phyloP scores from a whole-genome alignment of 2,329 filamentous ascomycete species.

The Penicillium sp. region DNA sequence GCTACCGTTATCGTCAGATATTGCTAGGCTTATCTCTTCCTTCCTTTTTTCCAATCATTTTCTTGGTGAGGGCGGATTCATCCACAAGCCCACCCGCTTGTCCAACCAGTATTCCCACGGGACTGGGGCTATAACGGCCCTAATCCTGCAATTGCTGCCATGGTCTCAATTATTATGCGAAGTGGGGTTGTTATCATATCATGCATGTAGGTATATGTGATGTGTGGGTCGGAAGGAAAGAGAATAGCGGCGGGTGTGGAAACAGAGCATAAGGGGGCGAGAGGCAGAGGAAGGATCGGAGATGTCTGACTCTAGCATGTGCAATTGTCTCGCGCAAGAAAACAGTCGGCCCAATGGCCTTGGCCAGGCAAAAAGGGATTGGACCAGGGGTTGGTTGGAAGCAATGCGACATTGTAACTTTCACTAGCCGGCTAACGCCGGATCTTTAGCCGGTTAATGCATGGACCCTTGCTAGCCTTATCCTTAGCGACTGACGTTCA shows the following conservation, averaged over 20 bases:
- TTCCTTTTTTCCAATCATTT: constrained; percentile 7
- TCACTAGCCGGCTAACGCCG: constrained; percentile 28
- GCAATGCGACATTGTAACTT: constrained; percentile 32
- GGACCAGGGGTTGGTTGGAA: constrained; percentile 7
- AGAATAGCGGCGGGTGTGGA: constrained; percentile 10
- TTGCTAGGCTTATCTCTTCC: constrained; percentile 4
- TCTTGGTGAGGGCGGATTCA: neutral
- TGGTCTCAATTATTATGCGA: constrained; percentile 10
- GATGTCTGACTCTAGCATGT: constrained; percentile 21
- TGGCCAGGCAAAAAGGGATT: constrained; percentile 6
- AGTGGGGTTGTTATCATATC: constrained; percentile 25
- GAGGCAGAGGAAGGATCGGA: constrained; percentile 2
- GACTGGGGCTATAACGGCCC: neutral
- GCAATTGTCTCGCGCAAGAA: constrained; percentile 20
- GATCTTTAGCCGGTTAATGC: constrained; percentile 22
- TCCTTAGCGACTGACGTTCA: constrained; percentile 11
- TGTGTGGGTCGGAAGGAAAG: constrained; percentile 1
- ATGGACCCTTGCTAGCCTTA: constrained; percentile 18
- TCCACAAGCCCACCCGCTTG: neutral
- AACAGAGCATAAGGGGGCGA: neutral
- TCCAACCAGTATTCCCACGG: neutral
- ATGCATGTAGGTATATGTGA: constrained; percentile 6
- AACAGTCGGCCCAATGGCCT: constrained; percentile 5
- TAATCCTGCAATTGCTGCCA: constrained; percentile 1
- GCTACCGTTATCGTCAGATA: neutral